phyloP scores from a whole-genome alignment of 2,329 filamentous ascomycete species.

The Magnaporthiopsis poae region DNA sequence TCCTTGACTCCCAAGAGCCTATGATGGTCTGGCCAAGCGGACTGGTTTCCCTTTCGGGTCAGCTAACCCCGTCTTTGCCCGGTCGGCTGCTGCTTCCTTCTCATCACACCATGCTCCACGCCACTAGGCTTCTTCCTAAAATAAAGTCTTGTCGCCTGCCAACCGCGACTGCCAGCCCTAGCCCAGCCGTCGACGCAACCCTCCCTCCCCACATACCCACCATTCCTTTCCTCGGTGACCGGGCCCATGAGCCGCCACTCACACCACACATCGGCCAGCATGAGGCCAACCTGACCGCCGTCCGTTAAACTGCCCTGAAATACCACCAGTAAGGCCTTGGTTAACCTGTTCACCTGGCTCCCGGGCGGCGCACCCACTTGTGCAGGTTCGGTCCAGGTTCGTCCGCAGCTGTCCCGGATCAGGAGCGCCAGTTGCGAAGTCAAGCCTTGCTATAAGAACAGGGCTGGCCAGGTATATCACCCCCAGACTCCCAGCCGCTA shows the following conservation, averaged over 20 bases:
- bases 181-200: background rate
- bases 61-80: background rate
- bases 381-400: background rate
- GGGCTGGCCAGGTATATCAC: background rate
- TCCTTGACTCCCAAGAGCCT: background rate
- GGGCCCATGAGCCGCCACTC: background rate
- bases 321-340: background rate
- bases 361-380: background rate
- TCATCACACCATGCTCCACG: background rate
- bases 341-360: background rate
- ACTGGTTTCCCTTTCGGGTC: background rate
- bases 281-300: background rate
- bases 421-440: no score
- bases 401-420: background rate
- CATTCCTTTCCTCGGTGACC: background rate
- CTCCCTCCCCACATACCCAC: background rate
- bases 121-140: background rate
- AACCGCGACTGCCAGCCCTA: background rate
- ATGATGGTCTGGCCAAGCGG: background rate
- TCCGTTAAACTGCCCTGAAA: background rate
- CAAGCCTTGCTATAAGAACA: background rate
- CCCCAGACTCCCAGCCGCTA: background rate
- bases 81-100: background rate
- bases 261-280: background rate
- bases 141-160: background rate